Evolutionary conservation across 371 early-diverging fungal genomes (phyloP).

Genomic region (Entomophthora muscae): DNA sequence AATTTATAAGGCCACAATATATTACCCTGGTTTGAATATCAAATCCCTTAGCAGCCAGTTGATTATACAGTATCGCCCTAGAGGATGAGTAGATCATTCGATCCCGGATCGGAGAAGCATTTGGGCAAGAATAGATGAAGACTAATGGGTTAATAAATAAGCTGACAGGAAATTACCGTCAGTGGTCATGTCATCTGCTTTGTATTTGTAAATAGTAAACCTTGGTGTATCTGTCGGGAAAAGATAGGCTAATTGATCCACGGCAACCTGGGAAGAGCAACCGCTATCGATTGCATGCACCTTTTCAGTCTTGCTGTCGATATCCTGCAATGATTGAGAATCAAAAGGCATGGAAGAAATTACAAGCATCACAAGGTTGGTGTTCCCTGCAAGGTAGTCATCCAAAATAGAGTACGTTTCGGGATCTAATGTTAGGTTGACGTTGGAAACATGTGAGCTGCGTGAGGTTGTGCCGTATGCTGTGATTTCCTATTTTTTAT

Average conservation of each 20-base stretch:
- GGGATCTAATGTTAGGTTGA: too few species aligned
- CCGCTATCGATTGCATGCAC: background rate
- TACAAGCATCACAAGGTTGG: too few species aligned
- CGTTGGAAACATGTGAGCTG: too few species aligned
- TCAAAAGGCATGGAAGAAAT: too few species aligned
- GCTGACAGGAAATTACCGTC: background rate
- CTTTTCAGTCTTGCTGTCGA: background rate
- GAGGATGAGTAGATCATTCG: background rate
- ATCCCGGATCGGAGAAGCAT: background rate
- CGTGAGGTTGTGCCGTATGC: too few species aligned
- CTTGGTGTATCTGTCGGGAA: constrained; percentile 3
- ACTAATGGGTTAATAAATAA: background rate
- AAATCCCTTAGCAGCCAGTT: background rate
- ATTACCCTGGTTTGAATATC: background rate
- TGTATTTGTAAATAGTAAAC: background rate
- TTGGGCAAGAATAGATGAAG: background rate
- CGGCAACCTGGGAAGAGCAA: background rate
- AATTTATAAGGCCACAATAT: background rate
- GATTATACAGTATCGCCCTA: background rate
- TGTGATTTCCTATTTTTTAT: too few species aligned
- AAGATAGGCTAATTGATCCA: background rate
- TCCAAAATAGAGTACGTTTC: too few species aligned
- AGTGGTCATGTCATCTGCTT: background rate
- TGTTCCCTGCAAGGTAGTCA: too few species aligned
- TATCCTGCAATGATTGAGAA: too few species aligned